Percentiles rank a stretch among this genome's conserved stretches.
Evolutionary conservation across 2,329 filamentous ascomycete species (phyloP).

Genomic region (Beauveria medogensis): DNA sequence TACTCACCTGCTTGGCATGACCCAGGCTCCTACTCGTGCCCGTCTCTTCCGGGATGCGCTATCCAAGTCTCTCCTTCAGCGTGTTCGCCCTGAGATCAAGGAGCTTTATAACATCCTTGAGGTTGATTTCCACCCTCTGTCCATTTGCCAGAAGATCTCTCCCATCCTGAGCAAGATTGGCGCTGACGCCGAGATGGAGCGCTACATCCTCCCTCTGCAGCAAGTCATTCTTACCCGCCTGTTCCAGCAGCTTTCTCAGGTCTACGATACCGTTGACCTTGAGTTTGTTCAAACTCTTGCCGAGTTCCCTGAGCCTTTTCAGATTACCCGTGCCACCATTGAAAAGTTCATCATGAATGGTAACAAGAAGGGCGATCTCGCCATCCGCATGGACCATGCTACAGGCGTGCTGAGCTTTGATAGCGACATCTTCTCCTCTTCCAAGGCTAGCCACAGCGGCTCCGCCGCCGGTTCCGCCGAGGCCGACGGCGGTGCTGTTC

Average conservation of each 20-base stretch:
- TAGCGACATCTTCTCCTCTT: conserved; percentile 94
- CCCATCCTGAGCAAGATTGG: conserved; percentile 92
- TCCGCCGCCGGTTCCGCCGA: conserved; percentile 82
- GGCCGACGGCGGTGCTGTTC: conserved; percentile 72
- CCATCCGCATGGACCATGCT: conserved; percentile 92
- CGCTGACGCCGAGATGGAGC: conserved; percentile 89
- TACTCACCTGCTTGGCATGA: conserved; percentile 93
- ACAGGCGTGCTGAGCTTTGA: conserved; percentile 95
- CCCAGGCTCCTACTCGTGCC: conserved; percentile 76
- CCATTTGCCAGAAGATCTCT: conserved; percentile 98
- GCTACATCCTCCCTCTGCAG: conserved; percentile 90
- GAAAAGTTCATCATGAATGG: conserved; percentile 99
- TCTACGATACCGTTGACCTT: conserved; percentile 96
- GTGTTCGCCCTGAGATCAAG: conserved; percentile 86
- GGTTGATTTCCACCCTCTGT: conserved; percentile 97
- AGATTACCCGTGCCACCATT: conserved; percentile 81
- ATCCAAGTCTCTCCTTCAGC: conserved; percentile 89
- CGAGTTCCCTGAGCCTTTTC: conserved; percentile 92
- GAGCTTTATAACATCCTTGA: conserved; percentile 98
- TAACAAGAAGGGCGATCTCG: conserved; percentile 98
- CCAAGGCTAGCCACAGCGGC: conserved; percentile 82
- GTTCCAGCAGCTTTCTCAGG: conserved; percentile 97
- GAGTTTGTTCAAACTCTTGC: conserved; percentile 89
- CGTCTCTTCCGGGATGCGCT: conserved; percentile 93
- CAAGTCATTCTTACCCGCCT: conserved; percentile 97